phyloP scores from a whole-genome alignment of 148 eudicot genomes.

The Camellia granthamiana region DNA sequence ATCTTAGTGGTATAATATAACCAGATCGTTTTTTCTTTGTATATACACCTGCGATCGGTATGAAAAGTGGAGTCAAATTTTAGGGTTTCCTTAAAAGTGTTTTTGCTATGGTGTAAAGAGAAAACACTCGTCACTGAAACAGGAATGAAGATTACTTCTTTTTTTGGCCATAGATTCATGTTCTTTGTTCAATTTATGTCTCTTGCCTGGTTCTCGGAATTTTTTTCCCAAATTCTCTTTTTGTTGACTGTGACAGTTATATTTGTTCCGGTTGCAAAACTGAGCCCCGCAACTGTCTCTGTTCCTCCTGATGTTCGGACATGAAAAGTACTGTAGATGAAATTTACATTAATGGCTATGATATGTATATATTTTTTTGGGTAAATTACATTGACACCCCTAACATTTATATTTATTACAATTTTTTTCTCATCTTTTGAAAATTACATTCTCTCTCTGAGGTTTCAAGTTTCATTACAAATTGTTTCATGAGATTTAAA shows the following conservation, averaged over 20 bases:
- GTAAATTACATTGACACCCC: too few species aligned
- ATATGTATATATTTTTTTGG: too few species aligned
- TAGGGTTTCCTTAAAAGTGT: background rate
- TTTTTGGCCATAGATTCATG: background rate
- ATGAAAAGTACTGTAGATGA: too few species aligned
- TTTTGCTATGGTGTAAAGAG: conserved; percentile 2
- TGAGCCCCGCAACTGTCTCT: too few species aligned
- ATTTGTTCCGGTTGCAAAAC: background rate
- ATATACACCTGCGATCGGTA: conserved; percentile 5
- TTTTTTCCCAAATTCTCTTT: background rate
- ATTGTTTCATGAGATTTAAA: too few species aligned
- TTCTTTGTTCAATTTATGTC: background rate
- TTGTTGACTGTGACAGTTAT: background rate
- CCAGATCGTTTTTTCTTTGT: conserved; percentile 2
- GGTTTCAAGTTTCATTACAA: too few species aligned
- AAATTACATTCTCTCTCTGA: too few species aligned
- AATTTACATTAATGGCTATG: too few species aligned
- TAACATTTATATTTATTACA: too few species aligned
- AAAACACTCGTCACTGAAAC: background rate
- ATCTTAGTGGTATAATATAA: background rate
- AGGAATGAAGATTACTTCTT: background rate
- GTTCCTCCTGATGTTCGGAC: background rate
- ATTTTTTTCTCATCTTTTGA: too few species aligned
- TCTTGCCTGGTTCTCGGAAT: background rate
- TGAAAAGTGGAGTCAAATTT: background rate